phyloP scores from a whole-genome alignment of 2,329 filamentous ascomycete genomes.

The Monilinia polystroma region DNA sequence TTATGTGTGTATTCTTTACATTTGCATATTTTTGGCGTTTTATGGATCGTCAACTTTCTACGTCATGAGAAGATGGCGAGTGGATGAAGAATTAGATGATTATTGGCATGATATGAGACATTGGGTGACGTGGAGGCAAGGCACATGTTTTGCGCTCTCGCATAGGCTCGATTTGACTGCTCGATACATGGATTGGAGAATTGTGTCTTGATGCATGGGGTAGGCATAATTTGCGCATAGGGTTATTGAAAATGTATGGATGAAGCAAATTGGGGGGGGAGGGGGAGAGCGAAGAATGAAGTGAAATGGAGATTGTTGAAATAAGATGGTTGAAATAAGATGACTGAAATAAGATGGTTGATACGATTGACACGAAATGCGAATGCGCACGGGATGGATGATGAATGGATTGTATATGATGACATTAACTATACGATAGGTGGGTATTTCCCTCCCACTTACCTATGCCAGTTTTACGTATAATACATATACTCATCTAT shows the following conservation, averaged over 20 bases:
- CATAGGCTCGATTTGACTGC: neutral
- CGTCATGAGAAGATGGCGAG: conserved; percentile 1
- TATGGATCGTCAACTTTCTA: neutral
- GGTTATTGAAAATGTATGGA: neutral
- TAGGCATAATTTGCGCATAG: conserved; percentile 7
- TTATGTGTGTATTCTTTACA: conserved; percentile 12
- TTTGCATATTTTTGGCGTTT: conserved; percentile 15
- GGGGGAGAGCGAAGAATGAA: neutral
- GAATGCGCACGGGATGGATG: neutral
- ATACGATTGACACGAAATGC: neutral
- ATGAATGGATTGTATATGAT: conserved; percentile 4
- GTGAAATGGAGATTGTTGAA: neutral
- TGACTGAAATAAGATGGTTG: no score
- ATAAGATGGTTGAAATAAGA: no score
- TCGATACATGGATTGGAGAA: neutral
- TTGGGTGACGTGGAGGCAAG: neutral
- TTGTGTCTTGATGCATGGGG: conserved; percentile 1
- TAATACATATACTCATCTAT: conserved; percentile 7
- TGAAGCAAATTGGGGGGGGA: neutral
- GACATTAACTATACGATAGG: neutral
- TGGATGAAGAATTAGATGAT: conserved; percentile 3
- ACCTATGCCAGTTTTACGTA: neutral
- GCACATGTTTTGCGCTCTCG: neutral
- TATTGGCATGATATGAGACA: neutral
- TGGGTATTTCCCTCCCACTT: neutral